A percentile compares a stretch with the other conserved stretches of the same genome.
These are phyloP conservation scores for Protomyces arabidopsidicola DNA, from an alignment of 1,139 yeast genomes.

Conservation along the genomic window DNA sequence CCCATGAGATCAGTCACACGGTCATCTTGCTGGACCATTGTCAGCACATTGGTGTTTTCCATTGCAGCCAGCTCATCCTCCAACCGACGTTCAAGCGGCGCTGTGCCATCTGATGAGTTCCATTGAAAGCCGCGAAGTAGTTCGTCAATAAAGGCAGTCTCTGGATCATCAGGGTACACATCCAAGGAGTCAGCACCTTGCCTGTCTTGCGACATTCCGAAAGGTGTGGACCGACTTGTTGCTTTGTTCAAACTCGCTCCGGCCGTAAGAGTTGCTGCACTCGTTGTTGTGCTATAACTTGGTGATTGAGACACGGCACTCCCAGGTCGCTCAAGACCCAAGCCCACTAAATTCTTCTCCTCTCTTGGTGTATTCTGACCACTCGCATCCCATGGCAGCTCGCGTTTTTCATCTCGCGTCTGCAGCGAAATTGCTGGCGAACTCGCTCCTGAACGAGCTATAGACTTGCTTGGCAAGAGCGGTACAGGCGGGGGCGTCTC, in stretches of 20 bases:
- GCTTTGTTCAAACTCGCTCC: background rate
- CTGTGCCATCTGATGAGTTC: conserved; percentile 62
- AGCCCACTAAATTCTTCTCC: background rate
- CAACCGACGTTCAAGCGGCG: conserved; percentile 53
- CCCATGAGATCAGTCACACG: conserved; percentile 46
- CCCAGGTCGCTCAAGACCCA: background rate
- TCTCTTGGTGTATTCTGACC: background rate
- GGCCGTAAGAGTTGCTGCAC: background rate
- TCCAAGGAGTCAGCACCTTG: background rate
- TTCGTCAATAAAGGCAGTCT: conserved; percentile 21
- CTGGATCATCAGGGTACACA: conserved; percentile 4
- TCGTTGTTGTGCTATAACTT: background rate
- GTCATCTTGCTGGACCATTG: conserved; percentile 47
- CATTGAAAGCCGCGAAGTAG: conserved; percentile 64
- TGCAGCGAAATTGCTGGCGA: background rate
- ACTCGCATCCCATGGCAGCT: background rate
- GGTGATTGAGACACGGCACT: background rate
- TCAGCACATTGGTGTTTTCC: conserved; percentile 49
- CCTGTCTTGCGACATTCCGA: background rate
- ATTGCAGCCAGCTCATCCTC: conserved; percentile 55
- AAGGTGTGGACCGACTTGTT: background rate
- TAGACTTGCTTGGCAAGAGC: conserved; percentile 10
- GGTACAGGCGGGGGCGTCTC: conserved; percentile 7
- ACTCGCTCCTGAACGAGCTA: conserved; percentile 7
- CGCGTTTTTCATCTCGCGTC: background rate